These are phyloP conservation scores for Paxillus rubicundulus DNA, from an alignment of 768 basidiomycete genomes.

Conservation along the genomic window DNA sequence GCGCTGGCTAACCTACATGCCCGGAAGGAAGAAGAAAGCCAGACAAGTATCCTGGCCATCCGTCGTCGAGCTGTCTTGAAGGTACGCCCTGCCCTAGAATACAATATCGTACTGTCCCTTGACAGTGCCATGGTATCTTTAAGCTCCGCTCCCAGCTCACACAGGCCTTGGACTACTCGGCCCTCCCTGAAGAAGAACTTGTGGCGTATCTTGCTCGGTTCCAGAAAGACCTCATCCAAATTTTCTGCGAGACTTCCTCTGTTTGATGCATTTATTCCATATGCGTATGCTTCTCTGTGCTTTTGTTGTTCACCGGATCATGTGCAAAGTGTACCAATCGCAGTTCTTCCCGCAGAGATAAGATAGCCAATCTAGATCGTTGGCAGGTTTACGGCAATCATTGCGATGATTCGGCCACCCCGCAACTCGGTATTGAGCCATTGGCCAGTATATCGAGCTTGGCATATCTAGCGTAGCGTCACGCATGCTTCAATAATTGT, in stretches of 20 bases:
- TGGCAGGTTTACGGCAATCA: conserved; percentile 12
- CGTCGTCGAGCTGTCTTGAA: conserved; percentile 66
- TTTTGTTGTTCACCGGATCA: background rate
- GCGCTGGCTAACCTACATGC: conserved; percentile 57
- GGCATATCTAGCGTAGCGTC: background rate
- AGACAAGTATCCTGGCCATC: conserved; percentile 53
- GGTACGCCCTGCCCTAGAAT: conserved; percentile 39
- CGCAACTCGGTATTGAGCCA: background rate
- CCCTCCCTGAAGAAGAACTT: conserved; percentile 70
- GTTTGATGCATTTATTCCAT: conserved; percentile 6
- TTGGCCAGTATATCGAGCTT: background rate
- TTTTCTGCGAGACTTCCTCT: conserved; percentile 29
- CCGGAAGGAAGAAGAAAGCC: conserved; percentile 57
- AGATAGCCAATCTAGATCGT: background rate
- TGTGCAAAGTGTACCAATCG: background rate
- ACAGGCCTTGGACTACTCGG: conserved; percentile 70
- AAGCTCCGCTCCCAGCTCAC: conserved; percentile 73
- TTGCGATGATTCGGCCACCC: background rate
- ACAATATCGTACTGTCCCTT: background rate
- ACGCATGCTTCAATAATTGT: conserved; percentile 14
- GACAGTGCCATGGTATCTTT: background rate
- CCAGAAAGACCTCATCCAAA: conserved; percentile 66
- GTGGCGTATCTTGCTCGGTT: conserved; percentile 62
- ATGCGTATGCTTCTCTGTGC: background rate
- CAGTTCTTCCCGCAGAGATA: conserved; percentile 3